Evolutionary conservation across 805 yeast genomes (phyloP).

Genomic region (Candida yuanshanica): DNA sequence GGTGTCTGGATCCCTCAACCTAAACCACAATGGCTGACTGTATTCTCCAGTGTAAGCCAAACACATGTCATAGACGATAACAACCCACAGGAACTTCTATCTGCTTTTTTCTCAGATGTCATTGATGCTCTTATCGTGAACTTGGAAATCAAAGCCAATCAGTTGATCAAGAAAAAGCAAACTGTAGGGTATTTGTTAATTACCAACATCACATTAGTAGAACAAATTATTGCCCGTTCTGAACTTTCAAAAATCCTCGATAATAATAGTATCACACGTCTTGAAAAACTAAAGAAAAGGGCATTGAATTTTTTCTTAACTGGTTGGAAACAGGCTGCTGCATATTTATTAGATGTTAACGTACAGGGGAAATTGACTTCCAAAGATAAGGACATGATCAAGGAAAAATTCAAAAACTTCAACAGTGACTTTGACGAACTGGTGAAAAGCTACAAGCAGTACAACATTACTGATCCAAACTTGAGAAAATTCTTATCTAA

Average conservation of each 20-base stretch:
- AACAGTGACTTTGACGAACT: constrained; percentile 80
- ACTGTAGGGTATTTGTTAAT: constrained; percentile 64
- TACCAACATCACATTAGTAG: constrained; percentile 68
- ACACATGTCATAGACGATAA: constrained; percentile 32
- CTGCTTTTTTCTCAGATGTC: constrained; percentile 69
- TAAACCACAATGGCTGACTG: constrained; percentile 46
- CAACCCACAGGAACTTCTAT: constrained; percentile 46
- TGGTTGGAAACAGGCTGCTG: constrained; percentile 78
- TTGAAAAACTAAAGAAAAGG: constrained; percentile 65
- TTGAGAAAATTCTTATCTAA: constrained; percentile 58
- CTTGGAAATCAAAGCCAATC: constrained; percentile 54
- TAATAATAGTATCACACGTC: constrained; percentile 51
- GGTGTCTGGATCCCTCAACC: constrained; percentile 67
- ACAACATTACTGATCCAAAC: constrained; percentile 59
- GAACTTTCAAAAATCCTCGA: constrained; percentile 53
- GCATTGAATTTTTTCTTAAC: constrained; percentile 65
- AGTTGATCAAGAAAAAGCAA: constrained; percentile 27
- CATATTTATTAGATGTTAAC: constrained; percentile 74
- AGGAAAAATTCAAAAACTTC: constrained; percentile 79
- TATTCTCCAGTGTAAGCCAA: constrained; percentile 44
- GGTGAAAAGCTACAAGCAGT: constrained; percentile 56
- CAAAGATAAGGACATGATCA: constrained; percentile 76
- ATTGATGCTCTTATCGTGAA: constrained; percentile 66
- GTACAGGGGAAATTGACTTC: constrained; percentile 51
- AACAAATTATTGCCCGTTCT: constrained; percentile 61